Percentiles rank a stretch among this genome's conserved stretches.
phyloP scores from a whole-genome alignment of 1,284 basidiomycete genomes.

The Testicularia cyperi region DNA sequence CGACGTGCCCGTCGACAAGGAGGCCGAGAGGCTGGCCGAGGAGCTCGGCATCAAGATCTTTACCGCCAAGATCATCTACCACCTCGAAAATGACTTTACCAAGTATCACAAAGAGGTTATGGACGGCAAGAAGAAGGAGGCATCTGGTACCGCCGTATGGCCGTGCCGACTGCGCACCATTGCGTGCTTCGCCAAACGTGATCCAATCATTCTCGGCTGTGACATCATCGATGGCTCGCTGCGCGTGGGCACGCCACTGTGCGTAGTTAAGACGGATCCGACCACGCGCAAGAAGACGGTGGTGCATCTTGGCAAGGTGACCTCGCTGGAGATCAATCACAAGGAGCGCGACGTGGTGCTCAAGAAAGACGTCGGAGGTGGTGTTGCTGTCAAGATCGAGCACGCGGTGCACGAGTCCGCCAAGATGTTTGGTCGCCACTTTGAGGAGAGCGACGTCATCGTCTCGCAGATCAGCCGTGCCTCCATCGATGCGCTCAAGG shows the following conservation, averaged over 20 bases:
- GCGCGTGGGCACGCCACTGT: conserved; percentile 91
- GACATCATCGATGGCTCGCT: conserved; percentile 89
- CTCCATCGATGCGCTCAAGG: conserved; percentile 77
- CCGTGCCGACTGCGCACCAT: conserved; percentile 91
- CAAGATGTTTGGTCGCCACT: conserved; percentile 74
- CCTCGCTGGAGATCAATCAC: conserved; percentile 62
- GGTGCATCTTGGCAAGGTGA: conserved; percentile 91
- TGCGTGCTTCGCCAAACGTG: conserved; percentile 90
- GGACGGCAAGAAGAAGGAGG: conserved; percentile 88
- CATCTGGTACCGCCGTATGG: conserved; percentile 94
- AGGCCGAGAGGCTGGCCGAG: conserved; percentile 85
- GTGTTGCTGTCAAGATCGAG: conserved; percentile 98
- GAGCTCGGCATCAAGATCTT: conserved; percentile 92
- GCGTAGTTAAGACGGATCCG: conserved; percentile 87
- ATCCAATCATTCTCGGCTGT: conserved; percentile 92
- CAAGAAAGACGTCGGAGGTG: conserved; percentile 87
- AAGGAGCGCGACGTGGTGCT: conserved; percentile 73
- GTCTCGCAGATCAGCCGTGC: conserved; percentile 85
- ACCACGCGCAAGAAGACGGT: conserved; percentile 85
- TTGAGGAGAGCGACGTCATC: conserved; percentile 93
- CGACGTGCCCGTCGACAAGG: conserved; percentile 87
- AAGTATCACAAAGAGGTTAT: conserved; percentile 91
- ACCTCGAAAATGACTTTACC: conserved; percentile 95
- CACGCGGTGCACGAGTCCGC: conserved; percentile 93
- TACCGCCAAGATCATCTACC: conserved; percentile 98